Evolutionary conservation across 768 basidiomycete species (phyloP), one percentile per base, ranked within the genome.

Genomic region (Leccinum rimulosum): DNA sequence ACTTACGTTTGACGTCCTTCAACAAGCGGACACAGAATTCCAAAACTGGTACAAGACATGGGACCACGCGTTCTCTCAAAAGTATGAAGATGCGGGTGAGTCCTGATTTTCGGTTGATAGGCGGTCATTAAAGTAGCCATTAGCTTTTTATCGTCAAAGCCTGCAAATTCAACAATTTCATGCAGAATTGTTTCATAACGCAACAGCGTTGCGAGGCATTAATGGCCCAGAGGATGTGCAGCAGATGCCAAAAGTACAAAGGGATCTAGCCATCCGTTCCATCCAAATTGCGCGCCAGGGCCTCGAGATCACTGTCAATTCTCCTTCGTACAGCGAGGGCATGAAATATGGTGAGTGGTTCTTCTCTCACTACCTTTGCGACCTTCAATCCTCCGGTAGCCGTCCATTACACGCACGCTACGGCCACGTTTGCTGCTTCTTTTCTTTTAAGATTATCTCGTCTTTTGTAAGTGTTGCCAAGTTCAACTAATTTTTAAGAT

Each of bases 351-450:
- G 93, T 90, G 67, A 49, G 83, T 69, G 25, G 27, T 14, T 11
- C 28, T 2, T 36, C 35, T 60, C 38, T 10, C n/a, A 25, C n/a
- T 45, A 19, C 19, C 33, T 56, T 53, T 12, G 61, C 54, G 28
- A 55, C 12, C 27, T 55, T 50, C 60, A 50, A 65, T 40, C 30
- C 25, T 19, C 10, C 22, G 19, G 49, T 63, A 92, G 91, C 93
- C 15, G 90, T 94, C n/a, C 88, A 92, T 69, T 89, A 91, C 66
- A 90, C 90, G 14, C 95, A 98, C 69, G 91, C 92, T 45, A 92
- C 93, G 30, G 95, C 95, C 6, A 96, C 95, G 0, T 98, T 98
- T 75, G 84, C 91, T 22, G 95, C 94, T 12, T 92, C 93, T 4
- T 90, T 98, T 73, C 79, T 96, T 59, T 79, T 98, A 52, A 87